Conservation (phyloP, 169 alveolate species). For the Plasmodium gaboni region DNA sequence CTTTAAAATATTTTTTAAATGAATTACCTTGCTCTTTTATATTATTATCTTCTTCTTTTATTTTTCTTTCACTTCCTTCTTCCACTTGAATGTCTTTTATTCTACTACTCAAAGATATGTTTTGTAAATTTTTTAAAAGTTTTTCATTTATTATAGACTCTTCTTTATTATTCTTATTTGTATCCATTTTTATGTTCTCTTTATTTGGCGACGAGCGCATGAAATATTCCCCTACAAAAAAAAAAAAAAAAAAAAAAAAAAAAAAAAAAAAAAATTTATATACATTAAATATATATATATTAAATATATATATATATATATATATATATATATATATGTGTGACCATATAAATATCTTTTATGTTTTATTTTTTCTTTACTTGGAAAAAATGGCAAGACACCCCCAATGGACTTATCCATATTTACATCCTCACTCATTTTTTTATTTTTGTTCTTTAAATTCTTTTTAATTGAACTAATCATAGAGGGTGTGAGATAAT, state of each 20-base stretch:
- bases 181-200: background rate
- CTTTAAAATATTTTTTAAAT: constrained; percentile 76
- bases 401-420: background rate
- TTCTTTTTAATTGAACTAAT: background rate
- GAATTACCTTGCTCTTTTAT: constrained; percentile 1
- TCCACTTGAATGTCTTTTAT: background rate
- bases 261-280: background rate
- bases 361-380: background rate
- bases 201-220: background rate
- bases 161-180: background rate
- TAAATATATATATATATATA: background rate
- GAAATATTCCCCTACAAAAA: background rate
- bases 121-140: background rate
- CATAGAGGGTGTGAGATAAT: background rate
- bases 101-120: background rate
- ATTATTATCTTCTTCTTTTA: background rate
- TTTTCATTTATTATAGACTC: constrained; percentile 7
- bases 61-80: background rate
- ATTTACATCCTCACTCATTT: background rate
- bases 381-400: background rate
- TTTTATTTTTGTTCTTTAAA: background rate
- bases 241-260: background rate
- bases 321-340: too few species aligned
- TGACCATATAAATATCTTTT: background rate
- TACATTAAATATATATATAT: background rate